Base-by-base conservation (phyloP, 805 yeast genomes). In the Pichia heedii region DNA sequence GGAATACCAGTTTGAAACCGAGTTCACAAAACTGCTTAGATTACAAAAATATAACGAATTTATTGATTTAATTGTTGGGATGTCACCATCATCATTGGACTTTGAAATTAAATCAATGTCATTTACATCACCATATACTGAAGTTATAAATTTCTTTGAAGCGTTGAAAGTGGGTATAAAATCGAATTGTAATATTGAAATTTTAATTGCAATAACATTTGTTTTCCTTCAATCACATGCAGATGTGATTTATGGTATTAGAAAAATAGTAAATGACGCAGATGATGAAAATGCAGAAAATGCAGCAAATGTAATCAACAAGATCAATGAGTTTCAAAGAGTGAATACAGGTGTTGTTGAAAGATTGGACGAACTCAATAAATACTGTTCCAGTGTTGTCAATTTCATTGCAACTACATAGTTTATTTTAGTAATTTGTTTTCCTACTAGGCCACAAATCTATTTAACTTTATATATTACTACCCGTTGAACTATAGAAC, bases 51-150 rank as follows among this genome's bases (percentile, higher is more conserved):
- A 65, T 52, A 45, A 60, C 1, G 65, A 55, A 15, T 81, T 90
- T 56, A 67, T 87, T 46, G 55, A 59, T 1, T 74, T 68, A 54
- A 58, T 93, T 27, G 67, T 78, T 10, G 56, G 58, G 3, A 71
- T 85, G 32, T 71, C 96, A 0, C 96, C 97, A 5, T 71, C 96
- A 2, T 63, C 74, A 3, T 71, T 87, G 22, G 97, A 93, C 59
- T 62, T 93, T 45, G 99, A 93, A 61, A 78, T 93, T 45, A 78
- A 94, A 54, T 82, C 96, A 3, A 61, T 93, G 49, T 74, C 78
- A 51, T 60, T 81, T 2, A 65, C 71, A 40, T 77, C 81, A 19
- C 94, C 95, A 15, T 74, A 76, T 53, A 52, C 55, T 11, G 97
- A 90, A 64, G 60, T 88, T 52, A 57, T 72, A 0, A 61, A 67